Evolutionary conservation across 1,284 basidiomycete genomes (phyloP).

Genomic region (Phlebopus sp.): DNA sequence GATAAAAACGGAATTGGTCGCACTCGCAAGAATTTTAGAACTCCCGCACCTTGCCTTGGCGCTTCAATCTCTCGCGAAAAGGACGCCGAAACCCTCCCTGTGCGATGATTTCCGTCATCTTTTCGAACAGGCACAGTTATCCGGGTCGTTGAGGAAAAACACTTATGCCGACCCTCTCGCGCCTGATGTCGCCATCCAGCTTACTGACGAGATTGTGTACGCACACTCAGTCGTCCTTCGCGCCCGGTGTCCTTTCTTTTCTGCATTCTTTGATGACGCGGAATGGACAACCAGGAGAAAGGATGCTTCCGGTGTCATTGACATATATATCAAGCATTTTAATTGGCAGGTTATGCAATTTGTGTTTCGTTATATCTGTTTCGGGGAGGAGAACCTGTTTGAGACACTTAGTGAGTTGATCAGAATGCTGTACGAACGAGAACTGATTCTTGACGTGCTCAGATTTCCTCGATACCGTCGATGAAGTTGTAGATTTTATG

Average conservation of each 20-base stretch:
- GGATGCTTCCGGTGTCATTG: slow-evolving; percentile 53
- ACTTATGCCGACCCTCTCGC: slow-evolving; percentile 28
- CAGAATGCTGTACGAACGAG: neutral
- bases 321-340: slow-evolving; percentile 73
- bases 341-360: slow-evolving; percentile 74
- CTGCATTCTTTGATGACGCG: slow-evolving; percentile 79
- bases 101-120: slow-evolving; percentile 47
- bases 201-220: slow-evolving; percentile 68
- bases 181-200: slow-evolving; percentile 74
- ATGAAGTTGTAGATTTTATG: slow-evolving; percentile 84
- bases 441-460: neutral
- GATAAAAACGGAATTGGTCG: slow-evolving; percentile 62
- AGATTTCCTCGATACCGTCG: slow-evolving; percentile 67
- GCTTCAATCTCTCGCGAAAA: slow-evolving; percentile 55
- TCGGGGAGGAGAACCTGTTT: slow-evolving; percentile 79
- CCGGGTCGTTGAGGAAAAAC: slow-evolving; percentile 9
- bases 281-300: slow-evolving; percentile 77
- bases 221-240: slow-evolving; percentile 79
- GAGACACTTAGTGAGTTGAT: slow-evolving; percentile 60
- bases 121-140: slow-evolving; percentile 36
- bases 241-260: slow-evolving; percentile 83
- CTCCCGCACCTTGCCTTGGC: slow-evolving; percentile 53
- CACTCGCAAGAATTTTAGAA: slow-evolving; percentile 51
- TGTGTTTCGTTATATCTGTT: slow-evolving; percentile 79
- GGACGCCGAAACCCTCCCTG: slow-evolving; percentile 45